A percentile compares a stretch with the other conserved stretches of the same genome.
These are phyloP conservation scores for Lasiosphaeria ovina DNA, from an alignment of 495 filamentous ascomycete species.

Conservation along the genomic window DNA sequence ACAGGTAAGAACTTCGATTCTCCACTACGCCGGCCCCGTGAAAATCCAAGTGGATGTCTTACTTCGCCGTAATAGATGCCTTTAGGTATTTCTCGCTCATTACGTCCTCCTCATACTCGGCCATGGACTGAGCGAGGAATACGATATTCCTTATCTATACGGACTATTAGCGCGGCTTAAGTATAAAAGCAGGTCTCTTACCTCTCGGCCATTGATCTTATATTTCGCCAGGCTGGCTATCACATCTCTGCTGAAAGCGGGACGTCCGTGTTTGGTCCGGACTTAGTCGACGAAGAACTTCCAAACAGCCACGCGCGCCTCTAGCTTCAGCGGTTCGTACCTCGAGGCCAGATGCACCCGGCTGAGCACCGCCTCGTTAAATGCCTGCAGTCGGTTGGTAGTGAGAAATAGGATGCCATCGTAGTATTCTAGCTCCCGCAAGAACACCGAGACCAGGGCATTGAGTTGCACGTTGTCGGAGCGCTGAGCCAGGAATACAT, in stretches of 20 bases:
- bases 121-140: slow-evolving; percentile 15
- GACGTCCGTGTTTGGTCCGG: slow-evolving; percentile 6
- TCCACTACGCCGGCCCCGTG: slow-evolving; percentile 8
- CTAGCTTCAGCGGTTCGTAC: slow-evolving; percentile 42
- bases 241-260: neutral
- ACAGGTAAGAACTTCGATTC: slow-evolving; percentile 8
- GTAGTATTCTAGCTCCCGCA: slow-evolving; percentile 60
- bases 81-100: slow-evolving; percentile 8
- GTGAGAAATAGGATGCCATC: slow-evolving; percentile 78
- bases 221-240: slow-evolving; percentile 6
- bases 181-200: slow-evolving; percentile 10
- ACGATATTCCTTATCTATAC: slow-evolving; percentile 17
- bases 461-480: slow-evolving; percentile 20
- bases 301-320: slow-evolving; percentile 13
- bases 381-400: slow-evolving; percentile 74
- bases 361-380: slow-evolving; percentile 44
- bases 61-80: slow-evolving; percentile 4
- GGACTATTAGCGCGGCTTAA: slow-evolving; percentile 10
- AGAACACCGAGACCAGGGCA: slow-evolving; percentile 39
- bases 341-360: slow-evolving; percentile 51
- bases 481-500: slow-evolving; percentile 24
- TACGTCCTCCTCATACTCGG: slow-evolving; percentile 7
- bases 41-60: slow-evolving; percentile 4
- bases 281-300: slow-evolving; percentile 12
- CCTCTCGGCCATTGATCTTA: slow-evolving; percentile 17